These are phyloP conservation scores for Liquidambar formosana DNA, from an alignment of 164 flowering plant genomes.

Conservation along the genomic window DNA sequence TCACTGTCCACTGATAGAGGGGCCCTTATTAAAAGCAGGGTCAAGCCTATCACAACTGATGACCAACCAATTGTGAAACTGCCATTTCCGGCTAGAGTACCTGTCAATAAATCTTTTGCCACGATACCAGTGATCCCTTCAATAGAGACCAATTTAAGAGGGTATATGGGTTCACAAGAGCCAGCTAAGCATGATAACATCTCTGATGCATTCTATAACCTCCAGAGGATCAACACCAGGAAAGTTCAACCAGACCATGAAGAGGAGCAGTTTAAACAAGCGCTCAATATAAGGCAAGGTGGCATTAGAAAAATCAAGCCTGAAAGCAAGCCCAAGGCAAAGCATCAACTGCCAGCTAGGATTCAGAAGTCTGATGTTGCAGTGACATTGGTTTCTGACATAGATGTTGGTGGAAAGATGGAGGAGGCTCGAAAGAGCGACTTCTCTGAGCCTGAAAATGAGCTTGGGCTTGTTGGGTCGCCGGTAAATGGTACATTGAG, in stretches of 20 bases:
- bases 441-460: conserved; percentile 58
- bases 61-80: conserved; percentile 36
- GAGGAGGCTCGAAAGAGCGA: conserved; percentile 51
- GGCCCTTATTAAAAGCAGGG: conserved; percentile 41
- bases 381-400: conserved; percentile 31
- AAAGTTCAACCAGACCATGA: conserved; percentile 49
- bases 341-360: conserved; percentile 43
- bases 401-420: conserved; percentile 31
- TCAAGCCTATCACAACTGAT: conserved; percentile 44
- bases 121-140: conserved; percentile 30
- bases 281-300: conserved; percentile 58
- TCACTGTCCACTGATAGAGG: conserved; percentile 79
- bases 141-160: conserved; percentile 22
- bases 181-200: conserved; percentile 39
- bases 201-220: conserved; percentile 34
- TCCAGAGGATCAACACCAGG: conserved; percentile 36
- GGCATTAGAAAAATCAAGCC: conserved; percentile 63
- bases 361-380: conserved; percentile 38
- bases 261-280: conserved; percentile 65
- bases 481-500: conserved; percentile 25
- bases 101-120: conserved; percentile 46
- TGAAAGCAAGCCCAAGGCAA: conserved; percentile 50
- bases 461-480: conserved; percentile 29
- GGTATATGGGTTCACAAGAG: conserved; percentile 25
- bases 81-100: conserved; percentile 51